These are phyloP conservation scores for Globisporangium camurandrum DNA, from an alignment of 352 stramenopile genomes.

Conservation along the genomic window DNA sequence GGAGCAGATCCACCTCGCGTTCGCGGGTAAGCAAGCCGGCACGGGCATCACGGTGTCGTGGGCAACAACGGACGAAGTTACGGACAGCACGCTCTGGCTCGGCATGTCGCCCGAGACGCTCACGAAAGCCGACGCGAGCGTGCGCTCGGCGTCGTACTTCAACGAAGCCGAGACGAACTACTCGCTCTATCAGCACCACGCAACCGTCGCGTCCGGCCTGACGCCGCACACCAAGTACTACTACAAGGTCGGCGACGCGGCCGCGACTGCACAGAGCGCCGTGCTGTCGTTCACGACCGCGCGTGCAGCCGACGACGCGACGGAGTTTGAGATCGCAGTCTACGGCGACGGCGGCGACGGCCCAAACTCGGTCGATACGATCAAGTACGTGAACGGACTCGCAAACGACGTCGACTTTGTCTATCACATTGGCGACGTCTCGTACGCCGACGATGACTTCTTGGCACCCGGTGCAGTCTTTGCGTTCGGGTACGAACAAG, in stretches of 20 bases:
- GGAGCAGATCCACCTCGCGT: slow-evolving; percentile 55
- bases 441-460: slow-evolving; percentile 31
- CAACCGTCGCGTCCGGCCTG: slow-evolving; percentile 17
- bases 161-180: slow-evolving; percentile 39
- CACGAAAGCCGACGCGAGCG: slow-evolving; percentile 8
- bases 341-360: slow-evolving; percentile 51
- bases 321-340: slow-evolving; percentile 41
- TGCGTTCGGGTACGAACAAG: slow-evolving; percentile 82
- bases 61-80: slow-evolving; percentile 36
- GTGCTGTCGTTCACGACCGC: slow-evolving; percentile 28
- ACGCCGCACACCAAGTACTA: slow-evolving; percentile 31
- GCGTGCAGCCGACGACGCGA: slow-evolving; percentile 14
- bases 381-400: slow-evolving; percentile 30
- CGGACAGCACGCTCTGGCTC: slow-evolving; percentile 39
- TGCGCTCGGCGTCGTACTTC: slow-evolving; percentile 34
- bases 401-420: slow-evolving; percentile 41
- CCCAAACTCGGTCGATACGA: slow-evolving; percentile 26
- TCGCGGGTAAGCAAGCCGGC: slow-evolving; percentile 25
- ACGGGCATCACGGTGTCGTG: slow-evolving; percentile 57
- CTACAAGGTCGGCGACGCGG: slow-evolving; percentile 35
- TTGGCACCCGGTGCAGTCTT: slow-evolving; percentile 15
- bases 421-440: slow-evolving; percentile 70
- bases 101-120: slow-evolving; percentile 20
- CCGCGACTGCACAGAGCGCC: slow-evolving; percentile 20
- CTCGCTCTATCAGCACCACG: slow-evolving; percentile 38